Conservation (phyloP, 2,329 filamentous ascomycete species). For the Arachnomyces sp. region DNA sequence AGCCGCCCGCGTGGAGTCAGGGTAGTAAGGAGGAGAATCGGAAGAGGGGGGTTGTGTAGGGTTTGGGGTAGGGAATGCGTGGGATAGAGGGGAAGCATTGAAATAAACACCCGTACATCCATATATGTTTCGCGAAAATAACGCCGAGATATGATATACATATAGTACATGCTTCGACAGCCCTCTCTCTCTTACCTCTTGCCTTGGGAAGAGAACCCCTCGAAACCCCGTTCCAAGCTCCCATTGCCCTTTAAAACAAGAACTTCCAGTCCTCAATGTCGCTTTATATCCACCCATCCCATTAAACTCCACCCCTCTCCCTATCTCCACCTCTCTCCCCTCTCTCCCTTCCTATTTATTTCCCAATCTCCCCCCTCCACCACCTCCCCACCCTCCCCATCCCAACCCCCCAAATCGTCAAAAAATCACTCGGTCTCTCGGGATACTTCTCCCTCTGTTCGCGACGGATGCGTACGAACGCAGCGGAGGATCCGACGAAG, state of each 20-base stretch:
- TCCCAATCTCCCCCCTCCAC: slow-evolving; percentile 29
- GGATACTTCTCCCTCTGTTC: slow-evolving; percentile 44
- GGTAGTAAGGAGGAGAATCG: slow-evolving; percentile 52
- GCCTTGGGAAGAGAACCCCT: no score
- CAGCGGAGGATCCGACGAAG: slow-evolving; percentile 45
- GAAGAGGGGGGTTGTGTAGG: slow-evolving; percentile 46
- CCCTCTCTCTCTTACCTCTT: no score
- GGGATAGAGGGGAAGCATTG: not conserved
- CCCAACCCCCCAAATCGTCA: slow-evolving; percentile 22
- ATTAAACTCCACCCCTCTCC: no score
- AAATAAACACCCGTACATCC: no score
- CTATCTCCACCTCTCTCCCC: not conserved
- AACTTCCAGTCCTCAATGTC: no score
- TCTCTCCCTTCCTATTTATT: not conserved
- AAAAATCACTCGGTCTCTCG: slow-evolving; percentile 25
- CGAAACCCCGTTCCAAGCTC: no score
- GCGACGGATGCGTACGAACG: slow-evolving; percentile 44
- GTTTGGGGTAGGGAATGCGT: not conserved
- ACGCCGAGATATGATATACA: no score
- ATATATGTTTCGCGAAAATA: no score
- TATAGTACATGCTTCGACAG: no score
- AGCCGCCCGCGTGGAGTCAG: slow-evolving; percentile 52
- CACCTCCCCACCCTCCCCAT: slow-evolving; percentile 27
- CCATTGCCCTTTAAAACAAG: no score
- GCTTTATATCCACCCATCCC: no score